These are phyloP conservation scores for Boletus huronensis DNA, from an alignment of 768 basidiomycete genomes.

Conservation along the genomic window DNA sequence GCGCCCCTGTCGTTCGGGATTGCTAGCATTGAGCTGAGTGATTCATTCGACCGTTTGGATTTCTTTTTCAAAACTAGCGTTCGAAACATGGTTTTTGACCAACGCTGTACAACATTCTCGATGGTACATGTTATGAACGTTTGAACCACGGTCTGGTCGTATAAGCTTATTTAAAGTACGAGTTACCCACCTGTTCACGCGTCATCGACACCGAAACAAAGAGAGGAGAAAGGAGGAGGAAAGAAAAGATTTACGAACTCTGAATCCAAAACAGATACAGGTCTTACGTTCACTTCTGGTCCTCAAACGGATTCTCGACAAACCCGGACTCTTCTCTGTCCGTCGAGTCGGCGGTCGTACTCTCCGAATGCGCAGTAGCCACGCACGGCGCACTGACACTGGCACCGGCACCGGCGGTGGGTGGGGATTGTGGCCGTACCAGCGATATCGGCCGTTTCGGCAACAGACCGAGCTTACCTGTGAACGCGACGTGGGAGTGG, in stretches of 20 bases:
- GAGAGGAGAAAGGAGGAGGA: background rate
- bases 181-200: background rate
- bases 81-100: background rate
- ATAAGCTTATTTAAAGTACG: background rate
- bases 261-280: background rate
- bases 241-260: background rate
- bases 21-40: background rate
- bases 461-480: conserved; percentile 66
- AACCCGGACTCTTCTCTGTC: conserved; percentile 64
- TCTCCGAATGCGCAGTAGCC: conserved; percentile 9
- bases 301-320: conserved; percentile 73
- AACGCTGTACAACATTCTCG: background rate
- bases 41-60: background rate
- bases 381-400: conserved; percentile 4
- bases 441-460: conserved; percentile 75
- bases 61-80: background rate
- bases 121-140: background rate
- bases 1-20: background rate
- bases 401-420: conserved; percentile 2
- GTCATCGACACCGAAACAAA: background rate
- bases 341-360: conserved; percentile 22
- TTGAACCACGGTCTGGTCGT: background rate
- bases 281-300: conserved; percentile 23
- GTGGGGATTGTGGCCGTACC: conserved; percentile 31
- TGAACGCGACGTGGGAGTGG: background rate